Base-by-base conservation (phyloP, 257 asterid genomes). In the Apocynum venetum region DNA sequence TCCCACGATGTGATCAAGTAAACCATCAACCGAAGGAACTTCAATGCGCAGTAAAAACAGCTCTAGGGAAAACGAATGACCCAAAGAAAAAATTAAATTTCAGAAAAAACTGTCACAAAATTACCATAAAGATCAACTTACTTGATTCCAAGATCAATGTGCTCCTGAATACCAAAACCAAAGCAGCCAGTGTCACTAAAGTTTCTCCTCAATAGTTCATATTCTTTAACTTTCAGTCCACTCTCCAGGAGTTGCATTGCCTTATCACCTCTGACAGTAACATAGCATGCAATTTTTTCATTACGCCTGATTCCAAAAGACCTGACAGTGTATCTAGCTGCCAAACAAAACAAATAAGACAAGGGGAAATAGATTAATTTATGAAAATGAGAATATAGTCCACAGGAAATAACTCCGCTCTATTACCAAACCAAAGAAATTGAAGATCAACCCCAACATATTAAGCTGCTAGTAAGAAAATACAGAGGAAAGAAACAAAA, bases 151-250 rank as follows among this genome's bases (percentile, higher is more conserved):
- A 91, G 96, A 86, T 91, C 96, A 82, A 91, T 89, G 81, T 90
- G 96, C 92, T 90, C 96, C 80, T 90, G 92, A 68, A 91, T 91
- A 81, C 96, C 96, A 76, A 91, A 91, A 19, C 96, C 96, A 81
- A 91, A 91, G 82, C 96, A 89, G 11, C 96, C 94, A 67, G 97
- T 91, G 15, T 88, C 97, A 60, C 94, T 86, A 75, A 91, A 89
- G 82, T 91, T 89, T 74, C 89, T 89, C 66, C 89, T 84, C 72
- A 91, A 70, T 53, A 91, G 78, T 70, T 91, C 94, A 12, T 91
- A 91, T 69, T 91, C 93, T 80, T 91, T 91, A 53, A 89, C 92
- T 84, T 89, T 91, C 86, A 91, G 72, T 0, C 93, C 92, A 78
- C 92, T 90, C 79, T 89, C 93, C 25, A 90, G 91, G 47, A 90